These are phyloP conservation scores for Liriodendron chinense DNA, from an alignment of 164 flowering plant genomes.

Conservation along the genomic window DNA sequence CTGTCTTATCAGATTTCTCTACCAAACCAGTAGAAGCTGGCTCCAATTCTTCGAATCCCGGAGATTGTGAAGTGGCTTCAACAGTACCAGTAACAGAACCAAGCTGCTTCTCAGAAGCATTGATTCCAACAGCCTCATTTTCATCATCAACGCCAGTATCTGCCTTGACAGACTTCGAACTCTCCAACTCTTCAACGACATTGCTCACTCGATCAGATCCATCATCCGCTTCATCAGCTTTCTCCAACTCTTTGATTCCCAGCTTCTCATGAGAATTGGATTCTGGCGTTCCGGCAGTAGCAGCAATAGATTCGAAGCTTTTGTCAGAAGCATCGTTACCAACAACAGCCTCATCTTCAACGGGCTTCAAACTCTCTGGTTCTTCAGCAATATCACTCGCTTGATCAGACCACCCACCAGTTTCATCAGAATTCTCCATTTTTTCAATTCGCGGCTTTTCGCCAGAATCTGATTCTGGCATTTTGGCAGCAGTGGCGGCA, in stretches of 20 bases:
- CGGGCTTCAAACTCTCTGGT: conserved; percentile 9
- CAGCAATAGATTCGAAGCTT: background rate
- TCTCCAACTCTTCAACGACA: background rate
- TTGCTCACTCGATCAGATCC: background rate
- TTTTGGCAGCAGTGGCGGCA: background rate
- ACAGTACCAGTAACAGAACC: background rate
- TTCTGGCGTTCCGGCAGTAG: background rate
- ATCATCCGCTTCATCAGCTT: background rate
- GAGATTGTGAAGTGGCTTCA: background rate
- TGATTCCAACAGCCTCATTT: background rate
- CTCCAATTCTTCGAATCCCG: background rate
- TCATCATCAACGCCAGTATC: background rate
- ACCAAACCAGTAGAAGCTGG: background rate
- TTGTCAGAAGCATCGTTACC: background rate
- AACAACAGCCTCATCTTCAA: conserved; percentile 1
- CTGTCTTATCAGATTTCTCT: background rate
- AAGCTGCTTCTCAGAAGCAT: background rate
- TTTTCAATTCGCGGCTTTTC: background rate
- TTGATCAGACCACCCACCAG: background rate
- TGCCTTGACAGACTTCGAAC: background rate
- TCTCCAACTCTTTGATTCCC: conserved; percentile 10
- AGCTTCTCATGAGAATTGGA: conserved; percentile 1
- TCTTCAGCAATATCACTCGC: conserved; percentile 9
- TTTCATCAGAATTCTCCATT: background rate
- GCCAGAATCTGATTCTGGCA: background rate